Evolutionary conservation across 2,329 filamentous ascomycete species (phyloP).

Genomic region (Pyricularia sp.): DNA sequence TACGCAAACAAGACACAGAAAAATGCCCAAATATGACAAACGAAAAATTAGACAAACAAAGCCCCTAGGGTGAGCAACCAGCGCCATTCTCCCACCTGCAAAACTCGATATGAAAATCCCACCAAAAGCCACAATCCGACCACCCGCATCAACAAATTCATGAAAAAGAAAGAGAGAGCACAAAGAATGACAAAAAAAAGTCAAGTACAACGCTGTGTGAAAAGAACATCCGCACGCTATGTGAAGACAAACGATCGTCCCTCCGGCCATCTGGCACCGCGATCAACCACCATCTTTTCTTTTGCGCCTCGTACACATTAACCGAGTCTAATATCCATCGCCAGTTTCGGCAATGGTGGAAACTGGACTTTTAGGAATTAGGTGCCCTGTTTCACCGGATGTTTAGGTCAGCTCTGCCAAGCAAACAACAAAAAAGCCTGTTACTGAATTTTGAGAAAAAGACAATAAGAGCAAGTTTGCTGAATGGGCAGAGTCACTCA

Average conservation of each 20-base stretch:
- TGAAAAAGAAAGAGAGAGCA: neutral
- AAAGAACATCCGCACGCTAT: neutral
- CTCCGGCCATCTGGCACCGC: neutral
- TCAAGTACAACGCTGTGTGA: neutral
- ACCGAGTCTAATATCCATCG: neutral
- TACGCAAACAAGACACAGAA: neutral
- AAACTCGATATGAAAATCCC: neutral
- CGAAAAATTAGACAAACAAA: neutral
- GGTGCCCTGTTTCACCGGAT: neutral
- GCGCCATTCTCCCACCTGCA: neutral
- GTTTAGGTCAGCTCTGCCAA: neutral
- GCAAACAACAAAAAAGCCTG: neutral
- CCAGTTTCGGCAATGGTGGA: neutral
- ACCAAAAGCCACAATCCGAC: neutral
- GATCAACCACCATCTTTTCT: neutral
- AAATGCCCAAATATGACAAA: neutral
- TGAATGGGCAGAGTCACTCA: constrained; percentile 19
- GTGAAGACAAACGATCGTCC: neutral
- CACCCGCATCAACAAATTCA: neutral
- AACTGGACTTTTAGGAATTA: neutral
- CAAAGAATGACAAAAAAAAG: neutral
- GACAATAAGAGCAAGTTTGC: neutral
- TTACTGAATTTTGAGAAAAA: neutral
- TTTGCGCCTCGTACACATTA: neutral
- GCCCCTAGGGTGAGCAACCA: neutral